Conservation (phyloP, 805 yeast genomes). For the Ogataea nonfermentans region DNA sequence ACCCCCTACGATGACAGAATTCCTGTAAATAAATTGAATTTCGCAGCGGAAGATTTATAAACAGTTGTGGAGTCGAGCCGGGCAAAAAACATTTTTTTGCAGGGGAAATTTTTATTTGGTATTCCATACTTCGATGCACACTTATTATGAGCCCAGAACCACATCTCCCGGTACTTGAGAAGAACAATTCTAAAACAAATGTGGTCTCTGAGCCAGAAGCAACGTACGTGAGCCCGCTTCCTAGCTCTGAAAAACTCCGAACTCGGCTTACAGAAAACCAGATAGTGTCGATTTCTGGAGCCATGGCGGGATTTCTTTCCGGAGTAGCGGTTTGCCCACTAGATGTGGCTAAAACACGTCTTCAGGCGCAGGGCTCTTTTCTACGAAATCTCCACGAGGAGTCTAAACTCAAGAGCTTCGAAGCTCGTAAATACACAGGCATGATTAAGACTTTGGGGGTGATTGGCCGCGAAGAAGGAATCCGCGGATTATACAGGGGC, state of each 20-base stretch:
- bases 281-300: slow-evolving; percentile 83
- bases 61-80: not conserved
- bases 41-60: not conserved
- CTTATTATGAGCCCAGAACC: slow-evolving; percentile 7
- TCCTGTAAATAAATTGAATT: not conserved
- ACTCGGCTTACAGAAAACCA: slow-evolving; percentile 31
- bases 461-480: slow-evolving; percentile 76
- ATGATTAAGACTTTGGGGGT: slow-evolving; percentile 60
- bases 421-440: slow-evolving; percentile 49
- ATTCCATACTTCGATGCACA: not conserved
- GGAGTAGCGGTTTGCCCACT: slow-evolving; percentile 92
- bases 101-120: slow-evolving; percentile 7
- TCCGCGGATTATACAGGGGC: slow-evolving; percentile 83
- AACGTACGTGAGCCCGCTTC: not conserved
- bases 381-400: slow-evolving; percentile 21
- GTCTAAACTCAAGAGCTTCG: slow-evolving; percentile 17
- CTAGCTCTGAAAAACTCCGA: slow-evolving; percentile 9
- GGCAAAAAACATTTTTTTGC: slow-evolving; percentile 6
- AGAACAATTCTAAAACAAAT: not conserved
- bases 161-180: slow-evolving; percentile 8
- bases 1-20: not conserved
- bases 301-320: slow-evolving; percentile 87
- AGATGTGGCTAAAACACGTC: slow-evolving; percentile 91
- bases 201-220: not conserved
- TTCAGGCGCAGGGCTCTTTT: slow-evolving; percentile 83